phyloP scores from a whole-genome alignment of 345 rosid genomes.

The Boechera divaricarpa region DNA sequence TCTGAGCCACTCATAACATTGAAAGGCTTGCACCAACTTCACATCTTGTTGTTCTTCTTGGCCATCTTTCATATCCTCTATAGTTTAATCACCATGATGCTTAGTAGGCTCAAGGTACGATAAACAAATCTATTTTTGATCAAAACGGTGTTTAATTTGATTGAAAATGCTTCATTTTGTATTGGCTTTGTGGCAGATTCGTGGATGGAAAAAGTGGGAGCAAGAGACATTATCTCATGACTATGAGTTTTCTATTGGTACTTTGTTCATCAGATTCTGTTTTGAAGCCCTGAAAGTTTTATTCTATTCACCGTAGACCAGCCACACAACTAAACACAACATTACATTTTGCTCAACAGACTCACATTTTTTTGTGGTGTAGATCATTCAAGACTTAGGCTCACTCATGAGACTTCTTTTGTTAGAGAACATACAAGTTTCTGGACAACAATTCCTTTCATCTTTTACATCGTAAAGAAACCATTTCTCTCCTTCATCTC shows the following conservation, averaged over 20 bases:
- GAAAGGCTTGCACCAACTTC: constrained; percentile 80
- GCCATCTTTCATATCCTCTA: constrained; percentile 75
- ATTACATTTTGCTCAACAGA: background rate
- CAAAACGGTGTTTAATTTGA: background rate
- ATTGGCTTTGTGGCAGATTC: constrained; percentile 54
- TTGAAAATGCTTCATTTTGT: constrained; percentile 2
- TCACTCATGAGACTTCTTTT: constrained; percentile 88
- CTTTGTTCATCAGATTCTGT: constrained; percentile 22
- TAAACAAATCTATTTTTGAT: background rate
- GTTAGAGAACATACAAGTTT: constrained; percentile 78
- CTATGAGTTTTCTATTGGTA: constrained; percentile 86
- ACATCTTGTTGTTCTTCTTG: constrained; percentile 88
- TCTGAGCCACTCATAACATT: constrained; percentile 72
- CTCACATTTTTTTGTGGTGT: constrained; percentile 20
- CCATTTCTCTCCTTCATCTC: constrained; percentile 2
- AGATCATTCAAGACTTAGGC: constrained; percentile 94
- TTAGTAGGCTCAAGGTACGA: constrained; percentile 83
- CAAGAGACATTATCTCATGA: constrained; percentile 75
- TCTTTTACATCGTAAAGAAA: constrained; percentile 75
- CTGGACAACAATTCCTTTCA: constrained; percentile 79
- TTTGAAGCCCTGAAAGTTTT: background rate
- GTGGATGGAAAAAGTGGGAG: constrained; percentile 96
- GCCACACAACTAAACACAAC: too few species aligned
- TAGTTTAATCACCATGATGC: constrained; percentile 82
- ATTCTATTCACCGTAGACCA: background rate